Conservation (phyloP, 2,329 filamentous ascomycete species). For the Colletotrichum limetticola region DNA sequence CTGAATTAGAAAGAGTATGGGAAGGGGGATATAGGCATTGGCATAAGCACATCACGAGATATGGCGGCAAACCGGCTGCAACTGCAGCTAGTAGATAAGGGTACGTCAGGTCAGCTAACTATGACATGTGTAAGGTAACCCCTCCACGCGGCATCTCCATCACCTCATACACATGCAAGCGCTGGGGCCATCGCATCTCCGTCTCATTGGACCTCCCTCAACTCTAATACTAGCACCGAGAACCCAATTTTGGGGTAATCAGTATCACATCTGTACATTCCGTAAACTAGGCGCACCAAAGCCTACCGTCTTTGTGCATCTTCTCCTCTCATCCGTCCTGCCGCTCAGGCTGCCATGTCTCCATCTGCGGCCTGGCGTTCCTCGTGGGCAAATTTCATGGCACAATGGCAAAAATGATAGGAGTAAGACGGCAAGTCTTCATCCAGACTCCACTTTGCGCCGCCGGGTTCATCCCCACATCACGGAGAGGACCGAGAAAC, state of each 20-base stretch:
- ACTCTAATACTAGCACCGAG: too few species aligned
- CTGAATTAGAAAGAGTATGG: background rate
- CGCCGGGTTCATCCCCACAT: background rate
- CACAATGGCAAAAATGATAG: too few species aligned
- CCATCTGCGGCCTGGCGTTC: background rate
- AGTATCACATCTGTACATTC: too few species aligned
- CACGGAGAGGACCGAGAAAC: background rate
- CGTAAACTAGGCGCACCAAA: background rate
- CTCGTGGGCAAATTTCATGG: background rate
- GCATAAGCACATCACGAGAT: background rate
- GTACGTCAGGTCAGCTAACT: constrained; percentile 12
- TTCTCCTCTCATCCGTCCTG: background rate
- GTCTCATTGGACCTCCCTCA: background rate
- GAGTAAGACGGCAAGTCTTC: background rate
- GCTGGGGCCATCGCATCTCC: background rate
- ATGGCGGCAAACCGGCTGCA: background rate
- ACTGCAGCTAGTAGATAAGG: background rate
- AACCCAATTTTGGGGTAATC: background rate
- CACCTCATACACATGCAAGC: background rate
- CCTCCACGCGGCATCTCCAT: background rate
- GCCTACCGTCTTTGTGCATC: background rate
- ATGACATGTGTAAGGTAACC: constrained; percentile 8
- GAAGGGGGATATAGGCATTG: background rate
- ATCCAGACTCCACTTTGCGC: background rate
- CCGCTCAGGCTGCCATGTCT: background rate